Evolutionary conservation across 805 yeast genomes (phyloP), one percentile per base, ranked within the genome.

Genomic region (Grigorovia yakushimaensis): DNA sequence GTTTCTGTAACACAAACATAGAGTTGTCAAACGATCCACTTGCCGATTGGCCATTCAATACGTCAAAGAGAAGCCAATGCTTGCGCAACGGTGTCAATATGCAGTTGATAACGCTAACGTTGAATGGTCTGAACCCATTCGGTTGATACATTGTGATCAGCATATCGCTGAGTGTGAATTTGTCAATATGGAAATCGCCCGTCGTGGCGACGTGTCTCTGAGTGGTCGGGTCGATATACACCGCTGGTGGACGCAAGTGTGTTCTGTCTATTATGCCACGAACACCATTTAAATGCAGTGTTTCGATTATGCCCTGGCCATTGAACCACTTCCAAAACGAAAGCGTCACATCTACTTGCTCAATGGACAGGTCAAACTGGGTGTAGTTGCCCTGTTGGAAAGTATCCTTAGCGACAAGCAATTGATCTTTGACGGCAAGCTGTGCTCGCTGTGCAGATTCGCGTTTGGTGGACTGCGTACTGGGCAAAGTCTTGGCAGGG

Each of bases 21-120:
- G 98, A 84, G 56, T 88, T 85, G 65, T 93, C 98, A 64, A 87
- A 93, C 5, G 94, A 77, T 0, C 99, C 99, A 49, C 91, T 83
- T 60, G 88, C 77, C 54, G 81, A 79, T 54, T 80, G 82, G 11
- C 96, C 94, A 60, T 84, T 86, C 49, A 93, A 65, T 41, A 91
- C 69, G 61, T 93, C 98, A 63, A 84, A 84, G 59, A 87, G 84
- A 24, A 93, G 70, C 98, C 98, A 93, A 63, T 93, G 95, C 62
- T 88, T 87, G 47, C 98, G 73, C 48, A 93, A 70, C 46, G 76
- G 72, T 1, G 89, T 83, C 40, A 89, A 62, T 49, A 88, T 94
- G 61, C 95, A 84, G 59, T 80, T 83, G 66, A 84, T 89, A n/a
- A 93, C 74, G 52, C 95, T 85, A 35, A 93, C 84, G 52, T 84